These are phyloP conservation scores for Talaromyces nanjingensis DNA, from an alignment of 495 filamentous ascomycete genomes.

Conservation along the genomic window DNA sequence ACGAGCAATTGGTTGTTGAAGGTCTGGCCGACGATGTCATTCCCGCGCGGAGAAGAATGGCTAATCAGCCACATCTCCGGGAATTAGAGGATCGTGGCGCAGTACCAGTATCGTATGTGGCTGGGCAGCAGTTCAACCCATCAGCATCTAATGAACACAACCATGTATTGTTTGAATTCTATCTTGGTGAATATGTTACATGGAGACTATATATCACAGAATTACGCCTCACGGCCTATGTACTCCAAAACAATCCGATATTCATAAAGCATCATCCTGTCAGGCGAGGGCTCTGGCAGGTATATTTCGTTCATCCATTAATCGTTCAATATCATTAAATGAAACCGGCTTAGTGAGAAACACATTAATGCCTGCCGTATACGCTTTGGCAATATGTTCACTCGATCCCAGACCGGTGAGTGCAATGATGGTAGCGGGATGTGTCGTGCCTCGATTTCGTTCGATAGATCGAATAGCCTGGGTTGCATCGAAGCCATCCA, in stretches of 20 bases:
- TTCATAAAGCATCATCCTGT: neutral
- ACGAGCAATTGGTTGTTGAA: neutral
- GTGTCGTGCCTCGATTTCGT: constrained; percentile 24
- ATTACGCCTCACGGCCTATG: neutral
- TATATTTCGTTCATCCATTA: constrained; percentile 27
- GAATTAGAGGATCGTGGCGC: neutral
- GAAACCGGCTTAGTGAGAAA: constrained; percentile 68
- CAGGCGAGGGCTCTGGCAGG: neutral
- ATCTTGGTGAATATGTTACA: no score
- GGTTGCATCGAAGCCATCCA: constrained; percentile 69
- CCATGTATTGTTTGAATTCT: no score
- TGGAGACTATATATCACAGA: no score
- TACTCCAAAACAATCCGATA: neutral
- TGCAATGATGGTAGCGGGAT: constrained; percentile 54
- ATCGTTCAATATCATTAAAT: constrained; percentile 38
- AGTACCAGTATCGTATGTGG: neutral
- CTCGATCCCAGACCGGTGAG: constrained; percentile 60
- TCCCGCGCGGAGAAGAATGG: neutral
- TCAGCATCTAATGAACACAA: no score
- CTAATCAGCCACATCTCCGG: neutral
- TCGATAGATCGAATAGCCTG: constrained; percentile 59
- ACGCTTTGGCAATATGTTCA: constrained; percentile 58
- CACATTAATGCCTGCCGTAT: constrained; percentile 60
- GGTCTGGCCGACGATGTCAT: neutral
- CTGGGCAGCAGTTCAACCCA: neutral